Percentiles rank a stretch among this genome's conserved stretches.
These are phyloP conservation scores for Phyllosticta citribraziliensis DNA, from an alignment of 2,329 filamentous ascomycete species.

Conservation along the genomic window DNA sequence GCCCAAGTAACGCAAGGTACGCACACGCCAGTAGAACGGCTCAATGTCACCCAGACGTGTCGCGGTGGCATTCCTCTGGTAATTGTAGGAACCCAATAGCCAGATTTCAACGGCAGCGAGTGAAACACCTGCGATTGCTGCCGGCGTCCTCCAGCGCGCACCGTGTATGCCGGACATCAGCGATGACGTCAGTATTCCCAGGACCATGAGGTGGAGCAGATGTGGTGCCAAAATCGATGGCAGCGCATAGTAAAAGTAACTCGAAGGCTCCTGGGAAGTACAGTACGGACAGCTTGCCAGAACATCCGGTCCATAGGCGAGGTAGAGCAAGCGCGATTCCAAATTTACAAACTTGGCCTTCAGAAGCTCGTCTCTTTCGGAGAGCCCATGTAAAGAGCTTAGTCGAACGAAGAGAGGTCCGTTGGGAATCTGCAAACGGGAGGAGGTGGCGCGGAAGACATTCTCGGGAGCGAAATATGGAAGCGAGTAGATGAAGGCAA, in stretches of 20 bases:
- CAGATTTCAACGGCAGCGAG: constrained; percentile 58
- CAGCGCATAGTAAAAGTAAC: constrained; percentile 76
- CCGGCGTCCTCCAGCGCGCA: constrained; percentile 58
- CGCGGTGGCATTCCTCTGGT: constrained; percentile 54
- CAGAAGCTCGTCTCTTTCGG: constrained; percentile 53
- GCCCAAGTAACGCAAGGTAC: constrained; percentile 50
- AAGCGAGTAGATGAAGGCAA: constrained; percentile 53
- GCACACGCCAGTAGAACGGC: constrained; percentile 61
- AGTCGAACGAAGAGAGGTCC: constrained; percentile 78
- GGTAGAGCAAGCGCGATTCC: constrained; percentile 69
- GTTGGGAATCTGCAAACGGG: constrained; percentile 74
- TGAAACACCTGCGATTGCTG: constrained; percentile 52
- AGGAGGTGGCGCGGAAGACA: constrained; percentile 67
- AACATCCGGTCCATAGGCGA: constrained; percentile 68
- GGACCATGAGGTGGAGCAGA: constrained; percentile 60
- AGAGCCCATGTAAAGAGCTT: constrained; percentile 43
- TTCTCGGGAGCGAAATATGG: constrained; percentile 66
- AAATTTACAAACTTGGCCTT: constrained; percentile 51
- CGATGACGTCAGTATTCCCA: constrained; percentile 65
- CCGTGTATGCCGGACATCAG: constrained; percentile 54
- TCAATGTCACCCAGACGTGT: constrained; percentile 53
- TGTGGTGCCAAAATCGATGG: constrained; percentile 69
- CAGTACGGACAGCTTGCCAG: constrained; percentile 77
- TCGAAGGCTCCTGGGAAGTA: constrained; percentile 61
- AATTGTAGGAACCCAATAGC: constrained; percentile 53